phyloP scores from a whole-genome alignment of 306 rosid species.

The Biancaea sappan region DNA sequence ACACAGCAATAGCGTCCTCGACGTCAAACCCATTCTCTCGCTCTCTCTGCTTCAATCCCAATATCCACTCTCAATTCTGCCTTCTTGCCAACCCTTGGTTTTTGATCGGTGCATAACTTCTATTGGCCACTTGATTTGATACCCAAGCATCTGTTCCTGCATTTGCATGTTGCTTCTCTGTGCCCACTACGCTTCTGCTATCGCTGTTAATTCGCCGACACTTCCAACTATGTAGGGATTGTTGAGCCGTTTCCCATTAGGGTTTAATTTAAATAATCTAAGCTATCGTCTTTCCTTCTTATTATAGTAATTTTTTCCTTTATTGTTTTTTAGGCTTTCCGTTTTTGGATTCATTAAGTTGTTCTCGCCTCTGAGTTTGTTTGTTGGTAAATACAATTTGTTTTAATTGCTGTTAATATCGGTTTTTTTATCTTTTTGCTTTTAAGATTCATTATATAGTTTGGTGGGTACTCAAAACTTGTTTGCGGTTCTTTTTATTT shows the following conservation, averaged over 20 bases:
- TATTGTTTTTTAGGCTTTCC: conserved; percentile 10
- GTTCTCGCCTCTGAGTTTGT: conserved; percentile 19
- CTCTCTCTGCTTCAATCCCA: conserved; percentile 35
- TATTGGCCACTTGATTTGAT: conserved; percentile 30
- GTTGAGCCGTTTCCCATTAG: conserved; percentile 35
- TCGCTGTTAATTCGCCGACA: conserved; percentile 46
- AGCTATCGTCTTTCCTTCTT: background rate
- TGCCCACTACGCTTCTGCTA: conserved; percentile 23
- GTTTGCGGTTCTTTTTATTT: conserved; percentile 19
- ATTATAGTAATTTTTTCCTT: conserved; percentile 10
- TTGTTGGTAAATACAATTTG: conserved; percentile 31
- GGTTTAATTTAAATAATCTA: conserved; percentile 46
- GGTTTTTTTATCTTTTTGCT: background rate
- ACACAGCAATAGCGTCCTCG: conserved; percentile 10
- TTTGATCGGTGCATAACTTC: conserved; percentile 40
- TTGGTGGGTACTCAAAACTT: conserved; percentile 6
- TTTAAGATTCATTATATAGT: background rate
- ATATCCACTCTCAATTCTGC: conserved; percentile 22
- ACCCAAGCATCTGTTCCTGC: conserved; percentile 29
- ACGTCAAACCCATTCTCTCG: conserved; percentile 30
- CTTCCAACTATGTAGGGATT: conserved; percentile 47
- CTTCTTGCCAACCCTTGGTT: conserved; percentile 38
- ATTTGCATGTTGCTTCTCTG: conserved; percentile 26
- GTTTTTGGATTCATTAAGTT: conserved; percentile 38
- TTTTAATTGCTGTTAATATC: background rate